Base-by-base conservation (phyloP, 225 moss, liverwort and hornwort species). In the Bryum argenteum region DNA sequence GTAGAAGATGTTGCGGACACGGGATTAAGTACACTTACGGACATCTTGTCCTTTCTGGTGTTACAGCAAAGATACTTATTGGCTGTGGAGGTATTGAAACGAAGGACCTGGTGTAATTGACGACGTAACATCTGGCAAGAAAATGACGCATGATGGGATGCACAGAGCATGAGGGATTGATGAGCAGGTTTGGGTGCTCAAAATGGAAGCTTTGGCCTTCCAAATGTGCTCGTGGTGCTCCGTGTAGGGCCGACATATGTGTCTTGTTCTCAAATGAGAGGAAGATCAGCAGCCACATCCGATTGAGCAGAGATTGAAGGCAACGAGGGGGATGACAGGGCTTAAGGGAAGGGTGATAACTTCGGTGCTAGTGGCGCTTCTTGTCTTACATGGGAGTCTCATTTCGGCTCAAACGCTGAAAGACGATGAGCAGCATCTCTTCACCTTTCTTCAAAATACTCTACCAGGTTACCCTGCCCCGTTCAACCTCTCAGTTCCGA, bases 241-340 rank as follows among this genome's bases (percentile, higher is more conserved):
- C 74, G 55, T 81, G 47, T 60, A 63, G 45, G 69, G 20, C 48
- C 54, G 38, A 1, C 21, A 69, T 65, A 1, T 45, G 19, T 61
- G 26, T 55, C 40, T 24, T 26, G 15, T 66, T 15, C 61, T 71
- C 54, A 66, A 13, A 65, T 70, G 70, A 74, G 68, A 51, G 40
- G 42, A 50, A 63, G 14, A 16, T 19, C 42, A 40, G 24, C 18
- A 47, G 47, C 60, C 33, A 48, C 16, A 47, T 58, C 47, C 47
- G 40, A 37, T 58, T 66, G 64, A 83, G 8, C 16, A 69, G 48
- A 76, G 65, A 15, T 41, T 41, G 14, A 58, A 69, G 19, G 55
- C 20, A 56, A 33, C 54, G 61, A n/a, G 73, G 54, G 70, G 75
- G 66, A 81, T 84, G 84, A 67, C 84, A 63, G 84, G 84, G 58